These are phyloP conservation scores for Prunus kanzakura DNA, from an alignment of 306 rosid species.

Conservation along the genomic window DNA sequence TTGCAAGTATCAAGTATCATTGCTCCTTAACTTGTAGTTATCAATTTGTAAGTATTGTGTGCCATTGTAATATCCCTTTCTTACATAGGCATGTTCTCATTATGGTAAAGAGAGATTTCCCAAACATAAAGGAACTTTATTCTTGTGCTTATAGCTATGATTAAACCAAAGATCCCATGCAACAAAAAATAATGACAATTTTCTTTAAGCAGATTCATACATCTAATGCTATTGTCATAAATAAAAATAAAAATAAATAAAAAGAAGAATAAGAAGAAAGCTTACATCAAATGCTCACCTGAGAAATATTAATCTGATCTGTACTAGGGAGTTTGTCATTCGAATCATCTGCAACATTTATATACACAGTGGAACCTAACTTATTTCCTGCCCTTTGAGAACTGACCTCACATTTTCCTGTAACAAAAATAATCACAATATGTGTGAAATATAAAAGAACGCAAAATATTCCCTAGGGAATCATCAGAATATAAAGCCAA, in stretches of 20 bases:
- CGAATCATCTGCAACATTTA: constrained; percentile 35
- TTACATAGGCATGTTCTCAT: too few species aligned
- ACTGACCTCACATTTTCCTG: constrained; percentile 56
- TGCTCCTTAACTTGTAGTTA: too few species aligned
- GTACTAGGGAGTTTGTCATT: constrained; percentile 21
- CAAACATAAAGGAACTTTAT: too few species aligned
- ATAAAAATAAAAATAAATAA: neutral
- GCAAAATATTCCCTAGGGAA: constrained; percentile 17
- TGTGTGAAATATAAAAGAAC: neutral
- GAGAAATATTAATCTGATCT: constrained; percentile 26
- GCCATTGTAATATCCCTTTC: too few species aligned
- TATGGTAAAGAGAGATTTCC: too few species aligned
- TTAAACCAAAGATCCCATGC: too few species aligned
- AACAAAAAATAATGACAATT: neutral
- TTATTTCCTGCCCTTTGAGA: constrained; percentile 37
- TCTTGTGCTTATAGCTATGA: too few species aligned
- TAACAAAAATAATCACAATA: constrained; percentile 22
- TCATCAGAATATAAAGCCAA: constrained; percentile 11
- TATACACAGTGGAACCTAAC: constrained; percentile 32
- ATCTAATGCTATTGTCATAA: neutral
- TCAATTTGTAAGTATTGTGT: too few species aligned
- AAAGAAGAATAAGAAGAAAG: neutral
- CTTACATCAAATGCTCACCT: constrained; percentile 45
- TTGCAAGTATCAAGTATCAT: too few species aligned
- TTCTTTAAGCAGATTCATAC: neutral